These are phyloP conservation scores for Apiospora kogelbergensis DNA, from an alignment of 2,329 filamentous ascomycete species.

Conservation along the genomic window DNA sequence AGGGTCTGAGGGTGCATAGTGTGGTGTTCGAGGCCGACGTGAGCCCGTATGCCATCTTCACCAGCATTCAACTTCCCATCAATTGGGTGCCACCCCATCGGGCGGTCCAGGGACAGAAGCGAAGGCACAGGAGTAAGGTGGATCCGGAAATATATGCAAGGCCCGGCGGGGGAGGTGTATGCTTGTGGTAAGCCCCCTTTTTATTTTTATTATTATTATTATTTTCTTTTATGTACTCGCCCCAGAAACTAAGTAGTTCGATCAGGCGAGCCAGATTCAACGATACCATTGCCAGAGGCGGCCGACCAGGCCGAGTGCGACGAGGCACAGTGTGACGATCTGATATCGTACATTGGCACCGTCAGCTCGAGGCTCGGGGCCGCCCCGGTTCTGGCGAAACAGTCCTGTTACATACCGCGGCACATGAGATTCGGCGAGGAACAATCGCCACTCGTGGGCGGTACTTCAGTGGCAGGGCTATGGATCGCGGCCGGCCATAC, in stretches of 20 bases:
- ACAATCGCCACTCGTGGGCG: constrained; percentile 73
- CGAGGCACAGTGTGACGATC: constrained; percentile 75
- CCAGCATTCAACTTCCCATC: constrained; percentile 72
- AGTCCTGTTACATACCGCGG: constrained; percentile 92
- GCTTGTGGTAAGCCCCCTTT: constrained; percentile 66
- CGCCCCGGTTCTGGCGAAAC: constrained; percentile 69
- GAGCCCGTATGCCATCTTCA: constrained; percentile 79
- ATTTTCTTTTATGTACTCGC: neutral
- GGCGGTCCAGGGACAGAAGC: constrained; percentile 46
- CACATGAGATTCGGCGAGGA: constrained; percentile 63
- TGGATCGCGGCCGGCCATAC: constrained; percentile 88
- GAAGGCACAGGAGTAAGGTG: constrained; percentile 61
- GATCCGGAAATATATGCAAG: constrained; percentile 93
- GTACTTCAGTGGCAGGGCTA: constrained; percentile 70
- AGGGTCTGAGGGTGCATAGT: constrained; percentile 62
- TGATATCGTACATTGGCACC: constrained; percentile 73
- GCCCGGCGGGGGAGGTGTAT: constrained; percentile 86
- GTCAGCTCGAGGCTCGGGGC: constrained; percentile 66
- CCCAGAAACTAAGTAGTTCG: neutral
- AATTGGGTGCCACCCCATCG: constrained; percentile 59
- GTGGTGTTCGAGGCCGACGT: constrained; percentile 66
- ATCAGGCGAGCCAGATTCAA: constrained; percentile 72
- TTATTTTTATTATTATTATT: no score
- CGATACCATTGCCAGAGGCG: constrained; percentile 71
- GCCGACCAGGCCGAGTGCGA: constrained; percentile 78